These are phyloP conservation scores for Hygrophoropsis aurantiaca DNA, from an alignment of 768 basidiomycete species.

Conservation along the genomic window DNA sequence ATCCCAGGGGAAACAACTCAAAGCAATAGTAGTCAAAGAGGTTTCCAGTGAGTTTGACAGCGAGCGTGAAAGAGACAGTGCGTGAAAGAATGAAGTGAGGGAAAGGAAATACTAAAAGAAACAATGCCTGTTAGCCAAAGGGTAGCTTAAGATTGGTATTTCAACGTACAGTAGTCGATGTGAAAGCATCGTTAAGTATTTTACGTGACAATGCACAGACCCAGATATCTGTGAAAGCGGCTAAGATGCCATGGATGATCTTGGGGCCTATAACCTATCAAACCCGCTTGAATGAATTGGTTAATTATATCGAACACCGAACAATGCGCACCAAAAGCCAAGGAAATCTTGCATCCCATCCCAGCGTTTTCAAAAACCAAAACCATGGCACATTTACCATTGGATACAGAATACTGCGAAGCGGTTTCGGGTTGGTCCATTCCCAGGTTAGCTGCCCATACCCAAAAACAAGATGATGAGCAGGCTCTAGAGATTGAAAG, in stretches of 20 bases:
- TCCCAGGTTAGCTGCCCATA: slow-evolving; percentile 96
- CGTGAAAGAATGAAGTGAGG: slow-evolving; percentile 85
- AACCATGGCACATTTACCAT: slow-evolving; percentile 78
- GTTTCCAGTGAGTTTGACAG: slow-evolving; percentile 94
- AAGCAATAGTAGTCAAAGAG: slow-evolving; percentile 74
- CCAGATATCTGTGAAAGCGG: slow-evolving; percentile 79
- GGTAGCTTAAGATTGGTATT: not conserved
- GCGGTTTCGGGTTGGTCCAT: slow-evolving; percentile 71
- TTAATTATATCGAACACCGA: not conserved
- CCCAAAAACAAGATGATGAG: slow-evolving; percentile 85
- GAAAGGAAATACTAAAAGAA: slow-evolving; percentile 69
- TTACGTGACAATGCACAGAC: slow-evolving; percentile 59
- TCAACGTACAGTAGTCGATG: slow-evolving; percentile 61
- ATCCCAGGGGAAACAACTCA: slow-evolving; percentile 78
- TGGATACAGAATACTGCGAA: slow-evolving; percentile 83
- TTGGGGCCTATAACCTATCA: slow-evolving; percentile 74
- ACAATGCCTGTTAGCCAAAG: slow-evolving; percentile 1
- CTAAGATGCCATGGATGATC: slow-evolving; percentile 71
- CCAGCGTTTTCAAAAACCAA: slow-evolving; percentile 57
- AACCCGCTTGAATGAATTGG: not conserved
- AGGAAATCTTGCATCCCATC: slow-evolving; percentile 48
- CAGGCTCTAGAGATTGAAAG: slow-evolving; percentile 92
- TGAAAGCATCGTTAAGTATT: slow-evolving; percentile 58
- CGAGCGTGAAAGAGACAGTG: slow-evolving; percentile 79
- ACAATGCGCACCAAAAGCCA: slow-evolving; percentile 58